Base-by-base conservation (phyloP, 2,329 filamentous ascomycete genomes). In the Emergomyces pasteurianus region DNA sequence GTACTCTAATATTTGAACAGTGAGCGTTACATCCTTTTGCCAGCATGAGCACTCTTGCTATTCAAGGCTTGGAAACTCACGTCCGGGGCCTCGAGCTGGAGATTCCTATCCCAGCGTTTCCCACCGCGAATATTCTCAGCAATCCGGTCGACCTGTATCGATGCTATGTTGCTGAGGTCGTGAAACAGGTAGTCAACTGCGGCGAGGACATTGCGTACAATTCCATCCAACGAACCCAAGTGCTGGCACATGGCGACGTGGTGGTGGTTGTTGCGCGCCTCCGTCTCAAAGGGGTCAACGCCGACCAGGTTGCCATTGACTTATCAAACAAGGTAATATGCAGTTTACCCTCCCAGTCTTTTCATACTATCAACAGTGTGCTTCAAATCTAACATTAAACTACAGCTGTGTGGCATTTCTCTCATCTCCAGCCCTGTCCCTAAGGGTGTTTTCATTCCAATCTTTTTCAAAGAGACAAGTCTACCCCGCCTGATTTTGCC, bases 141-240 rank as follows among this genome's bases (percentile, higher is more conserved):
- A 94, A 94, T 76, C 86, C 88, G 3, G 79, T 89, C 69, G 90
- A 94, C 69, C 80, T 92, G 63, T 95, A 91, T 80, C 83, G 90
- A 62, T 83, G 86, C 43, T 87, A 92, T 72, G 83, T 94, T 65
- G 86, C 88, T 64, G 80, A 86, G 49, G 78, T 89, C 58, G 77
- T 95, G 46, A 78, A 83, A 40, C 78, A 83, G 21, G 81, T 90
- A 63, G 89, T 87, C 2, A 87, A 86, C 23, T 86, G 90, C 31
- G 86, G 89, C 61, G 73, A 80, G 40, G 78, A 81, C 60, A 84
- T 91, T 67, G 86, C 95, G 71, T 91, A 88, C 75, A 83, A 84
- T 31, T 84, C 85, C 46, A 78, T 95, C 50, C 83, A 88, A 77
- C 92, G 89, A 88, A 92, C 90, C 5, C 80, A 84, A 64, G 83